phyloP scores from a whole-genome alignment of 148 eudicot species.

The Persicaria maculosa region DNA sequence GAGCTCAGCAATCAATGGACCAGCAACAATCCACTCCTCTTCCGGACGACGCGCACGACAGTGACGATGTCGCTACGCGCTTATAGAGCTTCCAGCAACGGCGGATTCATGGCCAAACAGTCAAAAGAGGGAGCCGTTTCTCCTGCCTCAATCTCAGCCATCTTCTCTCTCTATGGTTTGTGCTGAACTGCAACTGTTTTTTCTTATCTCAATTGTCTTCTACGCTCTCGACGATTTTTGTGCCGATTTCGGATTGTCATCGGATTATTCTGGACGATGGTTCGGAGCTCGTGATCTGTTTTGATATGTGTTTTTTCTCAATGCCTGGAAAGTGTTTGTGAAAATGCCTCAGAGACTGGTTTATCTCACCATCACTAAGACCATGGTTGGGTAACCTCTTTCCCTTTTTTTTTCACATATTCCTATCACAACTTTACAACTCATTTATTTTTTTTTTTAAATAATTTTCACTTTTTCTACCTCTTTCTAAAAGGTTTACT shows the following conservation, averaged over 20 bases:
- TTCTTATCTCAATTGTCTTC: neutral
- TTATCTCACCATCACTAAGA: neutral
- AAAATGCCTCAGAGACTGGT: constrained; percentile 1
- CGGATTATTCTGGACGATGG: neutral
- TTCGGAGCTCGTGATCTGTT: neutral
- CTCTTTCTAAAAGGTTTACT: no score
- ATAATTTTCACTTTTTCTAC: no score
- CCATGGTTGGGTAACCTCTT: no score
- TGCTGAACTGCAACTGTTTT: neutral
- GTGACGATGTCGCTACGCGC: neutral
- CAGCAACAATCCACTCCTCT: neutral
- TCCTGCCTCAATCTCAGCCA: neutral
- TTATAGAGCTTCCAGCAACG: neutral
- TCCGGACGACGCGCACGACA: neutral
- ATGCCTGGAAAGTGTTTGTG: neutral
- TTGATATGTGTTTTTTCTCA: neutral
- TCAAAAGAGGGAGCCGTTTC: no score
- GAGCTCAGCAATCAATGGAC: constrained; percentile 33
- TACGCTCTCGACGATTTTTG: neutral
- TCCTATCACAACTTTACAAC: no score
- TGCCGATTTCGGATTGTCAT: neutral
- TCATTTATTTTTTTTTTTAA: no score
- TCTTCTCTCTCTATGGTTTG: constrained; percentile 5
- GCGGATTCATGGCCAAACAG: neutral
- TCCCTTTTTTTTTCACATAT: no score